Percentiles rank a stretch among this genome's conserved stretches.
Conservation (phyloP, 345 rosid species). For the rapeseed (Brassica napus) region DNA sequence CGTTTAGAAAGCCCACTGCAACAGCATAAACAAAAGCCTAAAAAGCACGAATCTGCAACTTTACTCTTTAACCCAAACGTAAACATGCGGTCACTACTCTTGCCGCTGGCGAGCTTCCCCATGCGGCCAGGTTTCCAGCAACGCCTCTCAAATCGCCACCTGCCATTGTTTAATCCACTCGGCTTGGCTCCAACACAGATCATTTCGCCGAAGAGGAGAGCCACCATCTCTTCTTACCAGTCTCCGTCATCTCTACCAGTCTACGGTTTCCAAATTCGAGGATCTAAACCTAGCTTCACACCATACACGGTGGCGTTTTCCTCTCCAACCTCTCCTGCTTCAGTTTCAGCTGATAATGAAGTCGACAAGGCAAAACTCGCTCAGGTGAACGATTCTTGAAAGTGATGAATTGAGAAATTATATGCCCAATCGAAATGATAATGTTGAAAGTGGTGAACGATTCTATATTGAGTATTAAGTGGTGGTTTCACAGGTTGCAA, state of each 20-base stretch:
- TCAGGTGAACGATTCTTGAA: conserved; percentile 43
- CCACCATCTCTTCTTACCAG: conserved; percentile 28
- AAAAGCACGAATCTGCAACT: conserved; percentile 6
- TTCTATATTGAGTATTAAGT: neutral
- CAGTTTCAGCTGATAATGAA: conserved; percentile 47
- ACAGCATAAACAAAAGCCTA: neutral
- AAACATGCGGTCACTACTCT: conserved; percentile 63
- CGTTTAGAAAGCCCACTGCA: conserved; percentile 27
- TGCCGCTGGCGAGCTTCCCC: conserved; percentile 48
- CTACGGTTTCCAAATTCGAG: conserved; percentile 40
- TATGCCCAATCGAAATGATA: neutral
- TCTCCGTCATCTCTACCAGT: conserved; percentile 16
- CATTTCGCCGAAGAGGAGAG: conserved; percentile 16
- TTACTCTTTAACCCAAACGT: conserved; percentile 4
- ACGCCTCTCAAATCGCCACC: conserved; percentile 27
- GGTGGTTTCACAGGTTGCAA: conserved; percentile 66
- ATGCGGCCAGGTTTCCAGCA: conserved; percentile 24
- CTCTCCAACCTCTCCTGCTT: conserved; percentile 47
- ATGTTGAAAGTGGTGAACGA: neutral
- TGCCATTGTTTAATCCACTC: conserved; percentile 24
- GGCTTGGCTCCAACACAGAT: conserved; percentile 26
- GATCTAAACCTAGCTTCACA: conserved; percentile 31
- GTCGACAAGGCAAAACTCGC: conserved; percentile 69
- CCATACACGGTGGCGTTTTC: conserved; percentile 34
- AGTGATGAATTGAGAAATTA: conserved; percentile 2